phyloP scores from a whole-genome alignment of 2,329 filamentous ascomycete species.

The Pseudogymnoascus sp. region DNA sequence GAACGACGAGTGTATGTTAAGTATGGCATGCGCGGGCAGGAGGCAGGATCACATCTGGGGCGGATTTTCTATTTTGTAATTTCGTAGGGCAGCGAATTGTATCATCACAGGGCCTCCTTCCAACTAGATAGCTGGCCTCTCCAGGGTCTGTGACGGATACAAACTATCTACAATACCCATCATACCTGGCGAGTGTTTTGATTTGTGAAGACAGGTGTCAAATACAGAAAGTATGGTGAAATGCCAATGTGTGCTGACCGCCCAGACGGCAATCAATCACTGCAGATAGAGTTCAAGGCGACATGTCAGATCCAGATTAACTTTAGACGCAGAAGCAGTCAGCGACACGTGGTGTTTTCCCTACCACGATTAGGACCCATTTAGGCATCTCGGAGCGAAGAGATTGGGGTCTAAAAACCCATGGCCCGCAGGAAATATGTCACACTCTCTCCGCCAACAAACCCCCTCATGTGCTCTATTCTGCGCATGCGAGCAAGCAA shows the following conservation, averaged over 20 bases:
- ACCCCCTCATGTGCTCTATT: neutral
- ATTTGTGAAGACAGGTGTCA: neutral
- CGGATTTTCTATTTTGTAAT: constrained; percentile 7
- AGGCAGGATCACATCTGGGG: neutral
- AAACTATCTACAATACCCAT: neutral
- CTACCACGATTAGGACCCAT: neutral
- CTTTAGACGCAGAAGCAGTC: constrained; percentile 1
- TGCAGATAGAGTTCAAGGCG: neutral
- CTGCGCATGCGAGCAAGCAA: neutral
- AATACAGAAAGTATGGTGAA: neutral
- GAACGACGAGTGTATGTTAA: neutral
- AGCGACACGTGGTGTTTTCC: neutral
- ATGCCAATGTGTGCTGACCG: neutral
- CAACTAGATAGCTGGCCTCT: constrained; percentile 7
- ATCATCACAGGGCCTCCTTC: constrained; percentile 4
- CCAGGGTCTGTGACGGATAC: constrained; percentile 4
- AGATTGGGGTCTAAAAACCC: neutral
- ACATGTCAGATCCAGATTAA: constrained; percentile 3
- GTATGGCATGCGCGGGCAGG: neutral
- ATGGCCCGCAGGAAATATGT: neutral
- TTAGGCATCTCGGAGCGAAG: neutral
- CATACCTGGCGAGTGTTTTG: neutral
- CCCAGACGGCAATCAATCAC: neutral
- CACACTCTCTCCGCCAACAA: neutral
- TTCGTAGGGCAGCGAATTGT: constrained; percentile 4